These are phyloP conservation scores for Dactylonectria macrodidyma DNA, from an alignment of 2,329 filamentous ascomycete genomes.

Conservation along the genomic window DNA sequence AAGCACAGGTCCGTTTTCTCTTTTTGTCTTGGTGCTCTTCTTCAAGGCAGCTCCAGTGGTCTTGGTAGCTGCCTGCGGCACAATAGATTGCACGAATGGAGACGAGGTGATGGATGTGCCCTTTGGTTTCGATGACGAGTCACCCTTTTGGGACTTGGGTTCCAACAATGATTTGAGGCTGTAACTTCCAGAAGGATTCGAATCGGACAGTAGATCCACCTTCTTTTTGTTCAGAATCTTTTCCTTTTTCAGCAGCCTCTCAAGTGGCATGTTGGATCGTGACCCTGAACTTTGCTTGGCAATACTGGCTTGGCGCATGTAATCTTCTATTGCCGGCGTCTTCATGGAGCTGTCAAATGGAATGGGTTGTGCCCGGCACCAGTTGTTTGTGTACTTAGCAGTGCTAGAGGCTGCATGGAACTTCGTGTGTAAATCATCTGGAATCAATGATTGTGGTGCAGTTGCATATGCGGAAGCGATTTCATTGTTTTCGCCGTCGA, in stretches of 20 bases:
- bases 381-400: conserved; percentile 5
- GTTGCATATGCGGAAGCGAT: neutral
- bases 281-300: neutral
- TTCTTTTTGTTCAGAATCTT: neutral
- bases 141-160: neutral
- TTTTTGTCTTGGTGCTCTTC: too few species aligned
- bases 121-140: neutral
- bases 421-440: neutral
- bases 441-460: neutral
- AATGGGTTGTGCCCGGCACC: conserved; percentile 18
- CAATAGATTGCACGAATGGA: neutral
- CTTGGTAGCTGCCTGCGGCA: too few species aligned
- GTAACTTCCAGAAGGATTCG: neutral
- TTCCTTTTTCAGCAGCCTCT: conserved; percentile 2
- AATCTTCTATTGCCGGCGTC: conserved; percentile 11
- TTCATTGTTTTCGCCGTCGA: neutral
- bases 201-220: neutral
- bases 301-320: conserved; percentile 1
- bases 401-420: neutral
- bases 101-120: neutral
- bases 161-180: neutral
- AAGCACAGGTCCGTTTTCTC: too few species aligned
- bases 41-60: too few species aligned
- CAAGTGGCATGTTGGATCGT: neutral
- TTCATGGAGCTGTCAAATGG: conserved; percentile 11